Conservation (phyloP, 2,329 filamentous ascomycete species). For the Intubia oerlemansii region DNA sequence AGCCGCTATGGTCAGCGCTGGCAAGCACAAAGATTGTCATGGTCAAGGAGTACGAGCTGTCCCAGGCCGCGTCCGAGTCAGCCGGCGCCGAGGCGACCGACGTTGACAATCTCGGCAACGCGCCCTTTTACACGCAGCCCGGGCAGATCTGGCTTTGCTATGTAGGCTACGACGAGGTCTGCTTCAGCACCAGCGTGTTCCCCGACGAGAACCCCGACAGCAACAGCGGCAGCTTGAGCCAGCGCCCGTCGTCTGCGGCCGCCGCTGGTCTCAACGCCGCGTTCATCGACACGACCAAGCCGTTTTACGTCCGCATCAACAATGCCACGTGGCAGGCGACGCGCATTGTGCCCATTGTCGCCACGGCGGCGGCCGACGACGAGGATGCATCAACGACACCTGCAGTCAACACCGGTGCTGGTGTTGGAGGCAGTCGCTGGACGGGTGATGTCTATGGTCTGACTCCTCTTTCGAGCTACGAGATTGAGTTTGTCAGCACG, state of each 20-base stretch:
- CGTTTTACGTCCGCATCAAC: conserved; percentile 62
- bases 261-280: conserved; percentile 16
- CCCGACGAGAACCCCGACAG: conserved; percentile 16
- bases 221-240: conserved; percentile 13
- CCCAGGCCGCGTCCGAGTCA: conserved; percentile 51
- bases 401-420: conserved; percentile 1
- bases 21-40: conserved; percentile 94
- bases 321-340: conserved; percentile 63
- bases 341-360: conserved; percentile 34
- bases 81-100: conserved; percentile 55
- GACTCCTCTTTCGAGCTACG: conserved; percentile 54
- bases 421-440: conserved; percentile 22
- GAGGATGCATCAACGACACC: too few species aligned
- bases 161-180: conserved; percentile 56
- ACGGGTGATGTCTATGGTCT: conserved; percentile 49
- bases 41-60: conserved; percentile 76
- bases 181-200: conserved; percentile 52
- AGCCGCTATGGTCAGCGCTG: conserved; percentile 84
- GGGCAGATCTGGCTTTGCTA: conserved; percentile 66
- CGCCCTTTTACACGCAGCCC: conserved; percentile 47
- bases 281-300: conserved; percentile 46
- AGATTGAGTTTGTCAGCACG: conserved; percentile 55
- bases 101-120: conserved; percentile 56
- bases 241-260: too few species aligned
- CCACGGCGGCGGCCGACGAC: neutral